Base-by-base conservation (phyloP, 2,329 filamentous ascomycete species). In the Colletotrichum horii region DNA sequence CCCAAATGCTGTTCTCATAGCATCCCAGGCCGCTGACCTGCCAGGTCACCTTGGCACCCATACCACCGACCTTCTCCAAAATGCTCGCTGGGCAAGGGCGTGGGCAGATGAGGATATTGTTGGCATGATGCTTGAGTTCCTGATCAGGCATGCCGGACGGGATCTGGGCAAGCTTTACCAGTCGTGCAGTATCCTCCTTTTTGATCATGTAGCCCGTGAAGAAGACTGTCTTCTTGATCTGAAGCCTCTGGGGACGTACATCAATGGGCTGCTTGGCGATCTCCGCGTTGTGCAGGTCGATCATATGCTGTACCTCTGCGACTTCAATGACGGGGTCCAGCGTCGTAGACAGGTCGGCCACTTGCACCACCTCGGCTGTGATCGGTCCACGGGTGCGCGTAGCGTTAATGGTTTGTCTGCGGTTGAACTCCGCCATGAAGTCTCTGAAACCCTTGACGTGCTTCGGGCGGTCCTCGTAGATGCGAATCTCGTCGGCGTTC, bases 181-280 rank as follows among this genome's bases (percentile, higher is more conserved):
- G 88, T 71, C 91, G 92, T 80, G 94, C 91, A 3, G 93, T 93
- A 83, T 97, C 95, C 30, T 91, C 88, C 64, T 92, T 88, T 55
- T 89, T 89, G 78, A 99, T 93, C 84, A 98, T 91, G 84, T 99
- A 98, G 66, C 95, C 95, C 2, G 97, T 98, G 85, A 96, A 98
- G 84, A 96, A 95, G 66, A 98, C 93, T 2, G 93, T 95, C 82
- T 96, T 96, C 83, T 95, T 95, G 82, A 99, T 95, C 79, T 91
- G 89, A 76, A 97, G 88, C 61, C 85, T 86, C 55, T 85, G 83
- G 64, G 83, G 83, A 30, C 84, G 84, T 19, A 80, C 75, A 56
- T 86, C 74, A 82, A 84, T 65, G 77, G 84, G 78, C 64, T 83
- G 80, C 15, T 70, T 72, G 56, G 81, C 81, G 55, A 93, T 85